Conservation (phyloP, 257 asterid species). For the Striga asiatica region DNA sequence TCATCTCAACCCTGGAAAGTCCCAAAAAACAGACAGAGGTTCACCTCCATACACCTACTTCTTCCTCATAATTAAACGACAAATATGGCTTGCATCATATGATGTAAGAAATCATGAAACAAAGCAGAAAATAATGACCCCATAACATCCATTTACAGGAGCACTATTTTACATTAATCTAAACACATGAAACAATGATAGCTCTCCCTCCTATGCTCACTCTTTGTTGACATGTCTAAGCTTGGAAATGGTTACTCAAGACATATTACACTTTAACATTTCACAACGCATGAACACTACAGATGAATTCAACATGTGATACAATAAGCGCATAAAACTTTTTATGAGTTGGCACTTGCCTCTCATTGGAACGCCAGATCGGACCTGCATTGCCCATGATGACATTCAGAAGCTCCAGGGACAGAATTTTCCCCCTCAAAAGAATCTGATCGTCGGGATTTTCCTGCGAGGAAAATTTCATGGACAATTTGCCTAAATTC, state of each 20-base stretch:
- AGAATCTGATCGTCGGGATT: conserved; percentile 86
- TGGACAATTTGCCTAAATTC: conserved; percentile 91
- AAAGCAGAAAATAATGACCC: neutral
- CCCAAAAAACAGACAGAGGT: neutral
- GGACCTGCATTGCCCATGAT: conserved; percentile 84
- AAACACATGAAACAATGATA: neutral
- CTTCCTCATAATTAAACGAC: neutral
- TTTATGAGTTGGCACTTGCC: conserved; percentile 36
- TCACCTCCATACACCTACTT: neutral
- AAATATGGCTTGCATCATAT: no score
- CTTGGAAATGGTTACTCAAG: conserved; percentile 2
- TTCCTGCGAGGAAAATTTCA: conserved; percentile 90
- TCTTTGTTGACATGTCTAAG: neutral
- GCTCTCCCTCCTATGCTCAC: neutral
- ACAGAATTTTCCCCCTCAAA: conserved; percentile 80
- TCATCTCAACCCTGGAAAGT: neutral
- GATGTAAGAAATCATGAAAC: neutral
- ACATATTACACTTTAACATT: neutral
- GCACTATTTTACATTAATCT: neutral
- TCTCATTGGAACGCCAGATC: conserved; percentile 81
- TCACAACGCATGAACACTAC: neutral
- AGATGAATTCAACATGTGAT: conserved; percentile 8
- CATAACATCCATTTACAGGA: neutral
- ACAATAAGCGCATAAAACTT: conserved; percentile 9
- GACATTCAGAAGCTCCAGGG: conserved; percentile 92